A percentile compares a stretch with the other conserved stretches of the same genome.
Evolutionary conservation across 805 yeast genomes (phyloP).

Genomic region (Kodamaea fukazawae): DNA sequence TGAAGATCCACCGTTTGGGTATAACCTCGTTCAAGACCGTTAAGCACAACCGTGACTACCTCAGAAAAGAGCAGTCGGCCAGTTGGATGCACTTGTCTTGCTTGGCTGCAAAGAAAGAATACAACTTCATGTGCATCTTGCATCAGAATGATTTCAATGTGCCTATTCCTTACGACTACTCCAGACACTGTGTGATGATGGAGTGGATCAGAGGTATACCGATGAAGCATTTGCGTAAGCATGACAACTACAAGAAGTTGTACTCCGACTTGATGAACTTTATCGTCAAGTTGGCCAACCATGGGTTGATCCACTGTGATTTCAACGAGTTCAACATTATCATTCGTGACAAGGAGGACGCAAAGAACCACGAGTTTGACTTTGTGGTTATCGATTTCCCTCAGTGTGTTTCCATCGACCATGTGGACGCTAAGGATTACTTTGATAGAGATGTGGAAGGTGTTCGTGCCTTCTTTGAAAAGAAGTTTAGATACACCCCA

Average conservation of each 20-base stretch:
- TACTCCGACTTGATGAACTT: conserved; percentile 87
- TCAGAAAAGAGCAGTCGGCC: conserved; percentile 67
- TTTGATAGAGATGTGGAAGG: conserved; percentile 94
- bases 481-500: conserved; percentile 74
- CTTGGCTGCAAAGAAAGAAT: conserved; percentile 91
- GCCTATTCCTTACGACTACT: conserved; percentile 84
- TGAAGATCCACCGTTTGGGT: conserved; percentile 91
- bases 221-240: conserved; percentile 77
- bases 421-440: conserved; percentile 80
- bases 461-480: conserved; percentile 75
- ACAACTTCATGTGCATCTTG: conserved; percentile 77
- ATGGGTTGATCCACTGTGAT: conserved; percentile 95
- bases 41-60: conserved; percentile 89
- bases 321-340: conserved; percentile 95
- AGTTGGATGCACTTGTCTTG: conserved; percentile 92
- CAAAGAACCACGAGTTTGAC: conserved; percentile 52
- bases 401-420: conserved; percentile 93
- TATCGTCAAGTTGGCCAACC: conserved; percentile 75
- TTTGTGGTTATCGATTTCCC: conserved; percentile 97
- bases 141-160: conserved; percentile 76
- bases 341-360: conserved; percentile 61
- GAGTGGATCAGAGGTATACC: conserved; percentile 86
- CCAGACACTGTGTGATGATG: conserved; percentile 93
- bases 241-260: conserved; percentile 63
- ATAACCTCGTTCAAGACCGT: conserved; percentile 91